phyloP scores from a whole-genome alignment of 495 filamentous ascomycete genomes.

The Choiromyces venosus region DNA sequence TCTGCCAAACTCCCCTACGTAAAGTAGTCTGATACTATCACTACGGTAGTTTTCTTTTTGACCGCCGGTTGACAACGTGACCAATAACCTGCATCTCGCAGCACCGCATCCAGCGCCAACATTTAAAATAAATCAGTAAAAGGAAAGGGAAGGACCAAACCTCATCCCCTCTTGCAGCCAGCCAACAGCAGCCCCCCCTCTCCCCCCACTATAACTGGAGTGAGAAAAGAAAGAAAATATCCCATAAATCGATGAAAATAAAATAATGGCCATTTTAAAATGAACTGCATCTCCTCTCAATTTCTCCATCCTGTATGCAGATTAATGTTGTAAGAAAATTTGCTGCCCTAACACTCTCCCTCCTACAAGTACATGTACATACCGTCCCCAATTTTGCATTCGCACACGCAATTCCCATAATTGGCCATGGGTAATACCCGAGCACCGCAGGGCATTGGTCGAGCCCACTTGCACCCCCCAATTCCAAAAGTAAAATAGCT shows the following conservation, averaged over 20 bases:
- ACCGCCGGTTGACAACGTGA: constrained; percentile 2
- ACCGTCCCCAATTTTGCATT: neutral
- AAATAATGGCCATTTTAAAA: constrained; percentile 1
- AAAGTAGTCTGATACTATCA: neutral
- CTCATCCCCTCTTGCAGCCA: neutral
- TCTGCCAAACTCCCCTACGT: neutral
- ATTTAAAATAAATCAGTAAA: neutral
- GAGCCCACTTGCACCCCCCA: neutral
- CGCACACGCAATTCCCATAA: neutral
- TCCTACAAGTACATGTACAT: no score
- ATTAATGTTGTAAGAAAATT: constrained; percentile 4
- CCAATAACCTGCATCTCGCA: neutral
- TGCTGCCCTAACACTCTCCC: constrained; percentile 1
- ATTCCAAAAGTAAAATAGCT: constrained; percentile 1
- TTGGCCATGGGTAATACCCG: neutral
- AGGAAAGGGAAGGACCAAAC: neutral
- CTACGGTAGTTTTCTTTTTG: constrained; percentile 3
- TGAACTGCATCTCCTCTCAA: neutral
- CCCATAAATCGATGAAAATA: neutral
- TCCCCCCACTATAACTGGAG: neutral
- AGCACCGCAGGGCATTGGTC: neutral
- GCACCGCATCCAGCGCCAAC: constrained; percentile 3
- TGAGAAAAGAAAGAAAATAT: neutral
- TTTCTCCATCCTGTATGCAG: neutral
- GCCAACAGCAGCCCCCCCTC: no score